Conservation (phyloP, 2,329 filamentous ascomycete genomes). For the Microdochium paspali region DNA sequence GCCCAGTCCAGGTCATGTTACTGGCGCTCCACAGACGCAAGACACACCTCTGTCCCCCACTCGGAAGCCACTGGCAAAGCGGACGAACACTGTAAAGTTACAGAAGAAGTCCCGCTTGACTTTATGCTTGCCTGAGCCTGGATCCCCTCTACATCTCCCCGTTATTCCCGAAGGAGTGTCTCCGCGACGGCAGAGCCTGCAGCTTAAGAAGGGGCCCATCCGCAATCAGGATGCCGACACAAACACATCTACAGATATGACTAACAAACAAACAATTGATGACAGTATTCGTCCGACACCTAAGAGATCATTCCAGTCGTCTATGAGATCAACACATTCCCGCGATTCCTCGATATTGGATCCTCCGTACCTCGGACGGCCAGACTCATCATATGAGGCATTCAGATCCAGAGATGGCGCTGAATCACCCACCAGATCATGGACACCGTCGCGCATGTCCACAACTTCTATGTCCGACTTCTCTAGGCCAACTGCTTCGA, state of each 20-base stretch:
- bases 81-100: constrained; percentile 37
- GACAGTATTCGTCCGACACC: constrained; percentile 33
- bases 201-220: neutral
- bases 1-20: neutral
- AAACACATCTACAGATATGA: neutral
- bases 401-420: constrained; percentile 36
- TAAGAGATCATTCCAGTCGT: constrained; percentile 42
- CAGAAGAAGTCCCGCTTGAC: constrained; percentile 30
- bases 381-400: constrained; percentile 53
- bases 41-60: neutral
- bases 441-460: constrained; percentile 42
- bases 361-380: constrained; percentile 49
- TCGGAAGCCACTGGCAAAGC: constrained; percentile 23
- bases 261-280: constrained; percentile 17
- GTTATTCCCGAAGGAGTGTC: constrained; percentile 42
- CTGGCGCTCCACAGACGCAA: constrained; percentile 1
- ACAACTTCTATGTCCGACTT: constrained; percentile 45
- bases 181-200: constrained; percentile 23
- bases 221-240: neutral
- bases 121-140: constrained; percentile 9
- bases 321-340: constrained; percentile 35
- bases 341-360: constrained; percentile 43
- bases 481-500: constrained; percentile 60
- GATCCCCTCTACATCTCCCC: constrained; percentile 32
- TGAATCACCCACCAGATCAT: constrained; percentile 47